A percentile compares a stretch with the other conserved stretches of the same genome.
phyloP scores from a whole-genome alignment of 2,329 filamentous ascomycete species.

The Hypoxylon sp. region DNA sequence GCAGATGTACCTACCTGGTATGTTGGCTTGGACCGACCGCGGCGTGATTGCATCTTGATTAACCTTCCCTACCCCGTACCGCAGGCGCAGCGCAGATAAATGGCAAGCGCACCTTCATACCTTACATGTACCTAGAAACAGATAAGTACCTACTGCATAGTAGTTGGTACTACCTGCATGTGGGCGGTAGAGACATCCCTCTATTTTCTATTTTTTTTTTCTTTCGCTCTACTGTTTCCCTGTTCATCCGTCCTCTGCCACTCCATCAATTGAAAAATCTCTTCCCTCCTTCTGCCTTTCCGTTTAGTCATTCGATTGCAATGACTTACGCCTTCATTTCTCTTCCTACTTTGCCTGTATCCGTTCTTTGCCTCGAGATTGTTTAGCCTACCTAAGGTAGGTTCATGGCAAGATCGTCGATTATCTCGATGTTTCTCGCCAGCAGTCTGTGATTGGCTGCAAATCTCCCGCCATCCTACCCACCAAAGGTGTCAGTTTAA shows the following conservation, averaged over 20 bases:
- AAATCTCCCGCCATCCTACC: slow-evolving; percentile 17
- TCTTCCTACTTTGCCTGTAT: not conserved
- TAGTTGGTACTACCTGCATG: too few species aligned
- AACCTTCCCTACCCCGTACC: too few species aligned
- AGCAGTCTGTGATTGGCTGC: slow-evolving; percentile 23
- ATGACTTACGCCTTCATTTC: not conserved
- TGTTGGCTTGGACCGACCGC: slow-evolving; percentile 23
- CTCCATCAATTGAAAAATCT: not conserved
- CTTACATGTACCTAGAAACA: too few species aligned
- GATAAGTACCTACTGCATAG: too few species aligned
- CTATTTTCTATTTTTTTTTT: not conserved
- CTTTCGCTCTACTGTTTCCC: not conserved
- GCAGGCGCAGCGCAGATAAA: slow-evolving; percentile 3
- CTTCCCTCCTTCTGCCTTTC: not conserved
- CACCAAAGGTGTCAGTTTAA: slow-evolving; percentile 5
- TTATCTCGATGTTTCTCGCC: slow-evolving; percentile 1
- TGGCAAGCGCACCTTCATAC: slow-evolving; percentile 9
- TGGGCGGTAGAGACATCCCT: too few species aligned
- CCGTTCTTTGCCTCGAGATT: slow-evolving; percentile 8
- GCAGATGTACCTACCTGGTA: not conserved
- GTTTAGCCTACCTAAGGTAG: too few species aligned
- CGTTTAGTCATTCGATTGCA: not conserved
- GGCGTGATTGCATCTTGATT: slow-evolving; percentile 20
- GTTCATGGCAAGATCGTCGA: not conserved
- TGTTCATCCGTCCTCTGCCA: too few species aligned